phyloP scores from a whole-genome alignment of 108 stramenopile species.

The Nitzschia putrida region DNA sequence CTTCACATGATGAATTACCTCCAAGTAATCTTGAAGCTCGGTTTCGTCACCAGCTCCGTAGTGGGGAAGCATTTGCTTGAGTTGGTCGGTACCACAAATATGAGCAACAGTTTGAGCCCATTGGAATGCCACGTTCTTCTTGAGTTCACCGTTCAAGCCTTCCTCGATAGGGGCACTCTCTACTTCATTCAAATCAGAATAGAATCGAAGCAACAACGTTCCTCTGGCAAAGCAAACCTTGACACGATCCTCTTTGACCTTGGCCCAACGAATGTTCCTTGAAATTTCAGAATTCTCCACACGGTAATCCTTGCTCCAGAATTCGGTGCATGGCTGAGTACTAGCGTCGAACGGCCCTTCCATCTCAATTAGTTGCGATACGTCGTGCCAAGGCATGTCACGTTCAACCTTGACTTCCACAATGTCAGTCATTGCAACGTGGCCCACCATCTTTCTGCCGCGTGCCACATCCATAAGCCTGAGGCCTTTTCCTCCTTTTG shows the following conservation, averaged over 20 bases:
- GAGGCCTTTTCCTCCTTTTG: constrained; percentile 79
- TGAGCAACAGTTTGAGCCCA: constrained; percentile 81
- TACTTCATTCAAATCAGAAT: constrained; percentile 66
- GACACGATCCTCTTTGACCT: constrained; percentile 66
- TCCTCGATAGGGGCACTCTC: constrained; percentile 27
- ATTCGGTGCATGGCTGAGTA: constrained; percentile 26
- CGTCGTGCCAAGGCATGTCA: constrained; percentile 25
- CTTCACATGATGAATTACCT: constrained; percentile 12
- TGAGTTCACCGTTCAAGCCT: constrained; percentile 18
- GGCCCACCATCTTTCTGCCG: constrained; percentile 71
- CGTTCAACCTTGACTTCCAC: constrained; percentile 64
- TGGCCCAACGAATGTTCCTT: constrained; percentile 51
- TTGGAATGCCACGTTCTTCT: constrained; percentile 59
- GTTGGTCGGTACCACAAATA: constrained; percentile 50
- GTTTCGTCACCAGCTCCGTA: constrained; percentile 52
- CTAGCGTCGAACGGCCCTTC: constrained; percentile 14
- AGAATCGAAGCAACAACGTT: constrained; percentile 70
- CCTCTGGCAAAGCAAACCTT: constrained; percentile 46
- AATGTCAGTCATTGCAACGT: constrained; percentile 63
- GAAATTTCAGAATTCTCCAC: constrained; percentile 22
- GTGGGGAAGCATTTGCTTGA: constrained; percentile 58
- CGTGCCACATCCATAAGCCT: constrained; percentile 67
- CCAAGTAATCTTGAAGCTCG: constrained; percentile 61
- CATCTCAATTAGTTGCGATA: constrained; percentile 16
- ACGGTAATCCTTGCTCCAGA: constrained; percentile 21